Percentiles rank a stretch among this genome's conserved stretches.
Evolutionary conservation across 75 land plant species (phyloP).

Genomic region (Cryptomeria japonica): DNA sequence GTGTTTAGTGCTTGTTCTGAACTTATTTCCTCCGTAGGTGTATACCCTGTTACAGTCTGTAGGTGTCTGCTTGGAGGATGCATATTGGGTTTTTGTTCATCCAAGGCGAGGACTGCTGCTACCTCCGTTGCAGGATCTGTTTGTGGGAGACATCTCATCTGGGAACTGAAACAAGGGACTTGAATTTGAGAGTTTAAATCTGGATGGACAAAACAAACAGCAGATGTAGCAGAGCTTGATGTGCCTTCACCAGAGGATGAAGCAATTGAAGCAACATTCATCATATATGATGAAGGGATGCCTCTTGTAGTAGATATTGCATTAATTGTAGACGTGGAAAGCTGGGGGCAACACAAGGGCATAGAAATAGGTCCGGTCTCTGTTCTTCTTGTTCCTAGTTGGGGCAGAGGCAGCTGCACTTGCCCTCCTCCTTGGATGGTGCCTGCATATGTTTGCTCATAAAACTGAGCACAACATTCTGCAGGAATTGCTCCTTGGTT

Average conservation of each 20-base stretch:
- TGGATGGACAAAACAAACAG: background rate
- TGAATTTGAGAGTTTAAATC: background rate
- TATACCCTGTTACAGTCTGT: background rate
- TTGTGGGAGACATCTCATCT: background rate
- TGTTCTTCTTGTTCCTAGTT: background rate
- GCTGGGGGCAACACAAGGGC: background rate
- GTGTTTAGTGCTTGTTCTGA: background rate
- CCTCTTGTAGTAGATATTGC: no score
- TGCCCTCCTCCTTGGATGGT: background rate
- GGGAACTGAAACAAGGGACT: background rate
- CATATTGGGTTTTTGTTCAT: background rate
- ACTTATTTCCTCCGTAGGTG: background rate
- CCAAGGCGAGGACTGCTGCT: background rate
- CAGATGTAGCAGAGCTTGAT: background rate
- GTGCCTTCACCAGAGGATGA: background rate
- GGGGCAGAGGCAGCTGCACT: background rate
- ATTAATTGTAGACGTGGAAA: background rate
- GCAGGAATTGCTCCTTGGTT: background rate
- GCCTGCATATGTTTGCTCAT: background rate
- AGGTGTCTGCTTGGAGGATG: background rate
- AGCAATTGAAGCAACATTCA: background rate
- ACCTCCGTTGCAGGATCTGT: background rate
- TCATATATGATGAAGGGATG: background rate
- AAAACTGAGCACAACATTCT: background rate
- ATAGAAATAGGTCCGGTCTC: background rate